Conservation (phyloP, 768 basidiomycete genomes). For the Gloeostereum incarnatum region DNA sequence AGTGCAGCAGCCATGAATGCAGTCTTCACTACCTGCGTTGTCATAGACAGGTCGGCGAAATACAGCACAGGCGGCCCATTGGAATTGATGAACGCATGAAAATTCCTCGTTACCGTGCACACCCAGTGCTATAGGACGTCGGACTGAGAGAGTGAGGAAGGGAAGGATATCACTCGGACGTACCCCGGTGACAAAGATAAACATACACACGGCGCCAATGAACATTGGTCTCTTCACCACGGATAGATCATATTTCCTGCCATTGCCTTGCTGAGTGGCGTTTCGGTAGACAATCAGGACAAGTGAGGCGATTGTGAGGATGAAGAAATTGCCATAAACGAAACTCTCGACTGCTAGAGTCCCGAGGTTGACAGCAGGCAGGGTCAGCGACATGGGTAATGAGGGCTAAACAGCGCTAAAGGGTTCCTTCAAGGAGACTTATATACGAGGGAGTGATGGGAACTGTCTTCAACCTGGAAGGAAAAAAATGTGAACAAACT, state of each 20-base stretch:
- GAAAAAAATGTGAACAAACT: too few relatives aligned
- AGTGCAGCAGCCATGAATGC: background rate
- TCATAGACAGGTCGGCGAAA: conserved; percentile 5
- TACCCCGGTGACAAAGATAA: background rate
- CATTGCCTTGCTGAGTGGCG: background rate
- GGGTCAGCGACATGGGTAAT: too few relatives aligned
- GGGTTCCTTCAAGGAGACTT: too few relatives aligned
- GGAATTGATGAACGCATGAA: conserved; percentile 7
- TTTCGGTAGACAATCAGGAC: conserved; percentile 4
- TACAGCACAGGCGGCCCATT: conserved; percentile 2
- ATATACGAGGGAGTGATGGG: too few relatives aligned
- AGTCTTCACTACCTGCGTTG: conserved; percentile 1
- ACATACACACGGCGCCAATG: background rate
- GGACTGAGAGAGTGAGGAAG: background rate
- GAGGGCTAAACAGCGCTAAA: too few relatives aligned
- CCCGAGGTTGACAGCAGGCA: conserved; percentile 6
- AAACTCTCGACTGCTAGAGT: conserved; percentile 7
- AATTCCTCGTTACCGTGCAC: conserved; percentile 5
- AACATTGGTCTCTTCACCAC: conserved; percentile 2
- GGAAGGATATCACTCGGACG: background rate
- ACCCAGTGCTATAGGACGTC: conserved; percentile 8
- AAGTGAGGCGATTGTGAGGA: conserved; percentile 4
- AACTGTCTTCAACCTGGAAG: too few relatives aligned
- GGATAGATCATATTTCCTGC: background rate
- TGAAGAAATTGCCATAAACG: conserved; percentile 7